A percentile compares a stretch with the other conserved stretches of the same genome.
Conservation (phyloP, 73 alveolate genomes). For the Paramecium octaurelia region DNA sequence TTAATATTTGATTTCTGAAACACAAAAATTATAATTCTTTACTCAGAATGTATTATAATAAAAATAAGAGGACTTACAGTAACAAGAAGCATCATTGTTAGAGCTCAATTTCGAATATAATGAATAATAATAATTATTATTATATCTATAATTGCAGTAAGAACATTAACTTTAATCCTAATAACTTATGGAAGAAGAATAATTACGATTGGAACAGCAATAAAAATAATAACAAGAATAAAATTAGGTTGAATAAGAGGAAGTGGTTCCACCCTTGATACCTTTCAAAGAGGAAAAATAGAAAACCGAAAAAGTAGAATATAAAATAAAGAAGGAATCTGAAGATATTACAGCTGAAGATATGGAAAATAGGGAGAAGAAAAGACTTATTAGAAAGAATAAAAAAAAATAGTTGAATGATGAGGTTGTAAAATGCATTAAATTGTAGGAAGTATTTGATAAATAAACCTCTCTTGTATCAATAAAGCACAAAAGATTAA, state of each 20-base stretch:
- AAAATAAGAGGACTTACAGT: background rate
- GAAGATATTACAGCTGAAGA: constrained; percentile 14
- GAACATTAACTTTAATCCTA: background rate
- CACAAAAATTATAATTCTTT: background rate
- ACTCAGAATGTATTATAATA: background rate
- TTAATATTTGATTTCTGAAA: background rate
- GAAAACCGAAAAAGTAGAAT: background rate
- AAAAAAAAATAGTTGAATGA: background rate
- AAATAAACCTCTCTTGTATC: background rate
- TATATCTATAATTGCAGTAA: background rate
- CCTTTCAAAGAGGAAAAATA: background rate
- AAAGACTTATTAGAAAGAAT: background rate
- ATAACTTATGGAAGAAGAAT: background rate
- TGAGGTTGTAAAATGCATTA: background rate
- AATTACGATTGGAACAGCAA: background rate
- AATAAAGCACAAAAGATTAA: background rate
- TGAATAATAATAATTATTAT: background rate
- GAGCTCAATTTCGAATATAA: background rate
- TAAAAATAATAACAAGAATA: background rate
- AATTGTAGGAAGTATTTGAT: background rate
- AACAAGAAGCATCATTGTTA: background rate
- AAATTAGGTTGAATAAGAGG: background rate
- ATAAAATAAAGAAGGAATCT: background rate
- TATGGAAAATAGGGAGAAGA: background rate
- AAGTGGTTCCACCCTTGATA: background rate